Base-by-base conservation (phyloP, 2,329 filamentous ascomycete species). In the Helicocarpus griseus region DNA sequence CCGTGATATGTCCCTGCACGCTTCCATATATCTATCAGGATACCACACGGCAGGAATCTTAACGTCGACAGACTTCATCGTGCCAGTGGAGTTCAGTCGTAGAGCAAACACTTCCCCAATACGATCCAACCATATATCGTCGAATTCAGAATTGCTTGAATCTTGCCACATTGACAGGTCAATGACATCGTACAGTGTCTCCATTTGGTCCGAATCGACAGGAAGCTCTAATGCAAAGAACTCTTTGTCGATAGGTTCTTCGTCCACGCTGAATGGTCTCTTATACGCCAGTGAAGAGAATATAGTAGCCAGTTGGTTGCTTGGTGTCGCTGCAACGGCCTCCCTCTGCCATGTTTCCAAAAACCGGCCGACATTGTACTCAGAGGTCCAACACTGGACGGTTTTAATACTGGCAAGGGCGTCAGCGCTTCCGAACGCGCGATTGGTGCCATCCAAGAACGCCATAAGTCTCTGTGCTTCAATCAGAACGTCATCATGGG, bases 381-480 rank as follows among this genome's bases (percentile, higher is more conserved):
- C 14, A 11, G 36, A 28, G n/a, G 14, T 24, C 33, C 48, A 43
- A 33, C 38, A 28, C 22, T 26, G n/a, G 17, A 63, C 4, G 60
- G 59, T 33, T 61, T 58, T 47, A 68, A 59, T 33, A 60, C 58
- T 29, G 24, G 70, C 64, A 38, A 84, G 65, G 1, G 71, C 69
- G 56, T 78, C 77, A 5, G 71, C 68, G 55, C 77, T 82, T 4
- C 77, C 80, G 61, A 83, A 84, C 1, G 78, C 74, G 52, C 81
- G 74, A 40, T 76, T 66, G 3, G 80, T 80, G 4, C 63, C 65
- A 58, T 82, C 78, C 45, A 84, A 63, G 50, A 83, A 81, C 4
- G 80, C 79, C 71, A 83, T 79, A 44, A 84, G 59, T 11, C 81
- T 73, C 61, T 85, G 81, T 33, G 74, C 69, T 63, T 84, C 81